Conservation (phyloP, 257 asterid genomes). For the Haberlea rhodopensis region DNA sequence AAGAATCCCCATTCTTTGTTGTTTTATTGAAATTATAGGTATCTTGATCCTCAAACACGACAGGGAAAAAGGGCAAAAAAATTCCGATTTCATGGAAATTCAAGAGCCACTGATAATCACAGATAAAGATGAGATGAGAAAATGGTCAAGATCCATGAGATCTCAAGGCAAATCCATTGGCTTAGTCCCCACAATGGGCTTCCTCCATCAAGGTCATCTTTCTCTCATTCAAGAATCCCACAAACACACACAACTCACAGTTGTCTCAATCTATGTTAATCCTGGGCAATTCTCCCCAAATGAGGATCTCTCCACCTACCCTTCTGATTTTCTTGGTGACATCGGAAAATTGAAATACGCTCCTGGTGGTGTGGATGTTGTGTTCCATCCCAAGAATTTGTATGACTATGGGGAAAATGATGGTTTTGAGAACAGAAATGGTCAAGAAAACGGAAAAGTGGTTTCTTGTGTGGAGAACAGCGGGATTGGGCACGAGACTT, state of each 20-base stretch:
- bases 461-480: constrained; percentile 69
- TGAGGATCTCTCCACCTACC: constrained; percentile 95
- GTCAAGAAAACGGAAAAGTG: constrained; percentile 28
- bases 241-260: constrained; percentile 49
- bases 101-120: constrained; percentile 57
- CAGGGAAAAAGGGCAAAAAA: neutral
- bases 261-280: constrained; percentile 82
- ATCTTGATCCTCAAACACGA: neutral
- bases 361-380: constrained; percentile 73
- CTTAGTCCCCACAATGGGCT: constrained; percentile 93
- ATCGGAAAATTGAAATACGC: constrained; percentile 49
- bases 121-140: constrained; percentile 64
- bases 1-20: neutral
- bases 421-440: constrained; percentile 1
- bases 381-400: constrained; percentile 69
- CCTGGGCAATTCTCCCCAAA: constrained; percentile 91
- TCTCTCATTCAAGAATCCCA: constrained; percentile 64
- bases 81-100: constrained; percentile 36
- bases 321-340: constrained; percentile 79
- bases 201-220: constrained; percentile 88
- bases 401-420: constrained; percentile 53
- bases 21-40: neutral
- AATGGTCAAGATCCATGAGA: constrained; percentile 72
- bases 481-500: constrained; percentile 77
- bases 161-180: constrained; percentile 63